Conservation (phyloP, 73 alveolate species). For the Paramecium bursaria region DNA sequence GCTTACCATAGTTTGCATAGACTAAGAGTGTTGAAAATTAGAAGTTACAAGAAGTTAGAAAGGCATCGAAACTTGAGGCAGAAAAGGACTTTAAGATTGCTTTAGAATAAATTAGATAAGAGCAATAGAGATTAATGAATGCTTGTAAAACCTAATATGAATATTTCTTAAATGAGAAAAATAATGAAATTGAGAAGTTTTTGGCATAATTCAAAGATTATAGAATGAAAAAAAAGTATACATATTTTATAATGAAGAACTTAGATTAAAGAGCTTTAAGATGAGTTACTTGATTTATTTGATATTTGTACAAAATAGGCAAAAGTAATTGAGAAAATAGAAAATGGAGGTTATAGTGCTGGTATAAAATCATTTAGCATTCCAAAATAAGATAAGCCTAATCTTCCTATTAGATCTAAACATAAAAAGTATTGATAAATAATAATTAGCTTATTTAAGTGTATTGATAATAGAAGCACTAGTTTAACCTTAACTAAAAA, state of each 20-base stretch:
- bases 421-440: constrained; percentile 3
- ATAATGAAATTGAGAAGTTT: constrained; percentile 67
- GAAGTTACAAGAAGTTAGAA: constrained; percentile 54
- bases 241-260: not conserved
- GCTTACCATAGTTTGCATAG: constrained; percentile 35
- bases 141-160: constrained; percentile 60
- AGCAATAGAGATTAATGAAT: constrained; percentile 22
- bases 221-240: constrained; percentile 58
- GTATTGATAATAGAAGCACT: constrained; percentile 31
- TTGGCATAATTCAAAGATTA: constrained; percentile 42
- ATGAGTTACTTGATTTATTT: constrained; percentile 29
- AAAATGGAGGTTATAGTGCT: constrained; percentile 37
- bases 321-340: constrained; percentile 33
- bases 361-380: constrained; percentile 58
- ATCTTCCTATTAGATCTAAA: constrained; percentile 26
- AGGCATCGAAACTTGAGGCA: constrained; percentile 32
- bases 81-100: constrained; percentile 60
- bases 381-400: constrained; percentile 62
- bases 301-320: not conserved
- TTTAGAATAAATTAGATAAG: constrained; percentile 21
- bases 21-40: constrained; percentile 60
- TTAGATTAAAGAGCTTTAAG: constrained; percentile 6
- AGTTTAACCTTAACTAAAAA: constrained; percentile 28
- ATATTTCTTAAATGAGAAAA: constrained; percentile 58
- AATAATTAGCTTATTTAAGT: constrained; percentile 11